Evolutionary conservation across 1,284 basidiomycete genomes (phyloP).

Genomic region (Boletus putidus): DNA sequence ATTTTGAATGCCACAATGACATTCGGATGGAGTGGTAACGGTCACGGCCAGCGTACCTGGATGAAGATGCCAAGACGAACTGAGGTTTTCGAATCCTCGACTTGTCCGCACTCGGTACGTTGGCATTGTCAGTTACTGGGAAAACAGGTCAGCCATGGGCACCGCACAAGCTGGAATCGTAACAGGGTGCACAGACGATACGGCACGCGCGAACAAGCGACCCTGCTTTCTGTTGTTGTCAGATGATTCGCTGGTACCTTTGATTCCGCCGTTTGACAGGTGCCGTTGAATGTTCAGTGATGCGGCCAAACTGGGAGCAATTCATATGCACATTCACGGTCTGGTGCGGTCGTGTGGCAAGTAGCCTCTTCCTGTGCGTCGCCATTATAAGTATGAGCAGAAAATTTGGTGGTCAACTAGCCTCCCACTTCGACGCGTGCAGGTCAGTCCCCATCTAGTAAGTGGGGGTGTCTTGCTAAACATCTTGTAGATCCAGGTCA

Average conservation of each 20-base stretch:
- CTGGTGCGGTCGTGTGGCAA: background rate
- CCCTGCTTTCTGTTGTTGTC: too few relatives aligned
- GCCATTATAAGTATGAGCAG: constrained; percentile 10
- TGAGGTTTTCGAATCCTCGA: background rate
- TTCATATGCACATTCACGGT: background rate
- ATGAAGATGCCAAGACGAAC: background rate
- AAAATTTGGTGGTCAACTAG: background rate
- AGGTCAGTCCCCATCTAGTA: constrained; percentile 15
- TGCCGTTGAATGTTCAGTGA: too few relatives aligned
- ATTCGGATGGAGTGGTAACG: background rate
- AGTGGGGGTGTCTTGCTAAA: background rate
- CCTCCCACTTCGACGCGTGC: background rate
- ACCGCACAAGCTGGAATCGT: background rate
- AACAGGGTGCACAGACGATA: too few relatives aligned
- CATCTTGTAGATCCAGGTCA: background rate
- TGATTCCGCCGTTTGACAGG: too few relatives aligned
- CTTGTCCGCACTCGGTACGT: too few relatives aligned
- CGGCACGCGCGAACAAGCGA: too few relatives aligned
- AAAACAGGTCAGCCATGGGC: background rate
- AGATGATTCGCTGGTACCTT: too few relatives aligned
- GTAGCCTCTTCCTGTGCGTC: background rate
- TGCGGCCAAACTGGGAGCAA: background rate
- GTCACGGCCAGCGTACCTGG: background rate
- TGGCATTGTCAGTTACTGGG: background rate
- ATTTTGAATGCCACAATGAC: background rate